Conservation (phyloP, 768 basidiomycete species). For the Kwoniella mangroviensis region DNA sequence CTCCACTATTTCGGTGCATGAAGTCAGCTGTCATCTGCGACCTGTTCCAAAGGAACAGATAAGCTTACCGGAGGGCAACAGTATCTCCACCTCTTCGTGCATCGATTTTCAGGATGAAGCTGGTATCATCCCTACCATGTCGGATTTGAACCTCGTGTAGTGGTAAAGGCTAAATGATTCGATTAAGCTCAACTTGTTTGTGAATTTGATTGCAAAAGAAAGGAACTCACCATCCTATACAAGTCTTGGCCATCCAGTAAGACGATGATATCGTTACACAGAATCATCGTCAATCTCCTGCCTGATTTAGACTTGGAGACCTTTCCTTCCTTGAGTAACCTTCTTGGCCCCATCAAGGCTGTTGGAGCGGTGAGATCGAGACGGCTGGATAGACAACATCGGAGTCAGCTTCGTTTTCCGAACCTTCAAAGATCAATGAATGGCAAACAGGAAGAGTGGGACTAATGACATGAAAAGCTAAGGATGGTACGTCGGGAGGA, state of each 20-base stretch:
- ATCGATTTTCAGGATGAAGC: slow-evolving; percentile 68
- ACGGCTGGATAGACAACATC: slow-evolving; percentile 60
- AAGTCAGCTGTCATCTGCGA: background rate
- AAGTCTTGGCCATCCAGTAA: slow-evolving; percentile 76
- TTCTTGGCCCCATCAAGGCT: slow-evolving; percentile 77
- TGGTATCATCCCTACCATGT: slow-evolving; percentile 39
- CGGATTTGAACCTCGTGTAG: slow-evolving; percentile 54
- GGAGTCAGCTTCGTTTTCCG: background rate
- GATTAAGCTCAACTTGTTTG: background rate
- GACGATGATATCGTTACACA: slow-evolving; percentile 89
- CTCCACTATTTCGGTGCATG: slow-evolving; percentile 12
- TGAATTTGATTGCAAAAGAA: background rate
- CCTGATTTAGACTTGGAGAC: slow-evolving; percentile 84
- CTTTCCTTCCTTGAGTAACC: slow-evolving; percentile 76
- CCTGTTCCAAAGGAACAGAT: background rate
- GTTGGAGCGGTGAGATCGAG: slow-evolving; percentile 92
- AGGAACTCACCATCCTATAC: slow-evolving; percentile 78
- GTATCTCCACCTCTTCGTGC: slow-evolving; percentile 77
- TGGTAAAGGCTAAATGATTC: slow-evolving; percentile 65
- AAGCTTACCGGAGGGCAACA: slow-evolving; percentile 59
- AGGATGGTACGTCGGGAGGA: too few species aligned
- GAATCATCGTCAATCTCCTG: slow-evolving; percentile 71
- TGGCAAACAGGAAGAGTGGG: background rate
- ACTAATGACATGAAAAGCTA: too few species aligned
- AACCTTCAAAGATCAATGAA: background rate